Base-by-base conservation (phyloP, 2,329 filamentous ascomycete species). In the Pestalotiopsis sp. region DNA sequence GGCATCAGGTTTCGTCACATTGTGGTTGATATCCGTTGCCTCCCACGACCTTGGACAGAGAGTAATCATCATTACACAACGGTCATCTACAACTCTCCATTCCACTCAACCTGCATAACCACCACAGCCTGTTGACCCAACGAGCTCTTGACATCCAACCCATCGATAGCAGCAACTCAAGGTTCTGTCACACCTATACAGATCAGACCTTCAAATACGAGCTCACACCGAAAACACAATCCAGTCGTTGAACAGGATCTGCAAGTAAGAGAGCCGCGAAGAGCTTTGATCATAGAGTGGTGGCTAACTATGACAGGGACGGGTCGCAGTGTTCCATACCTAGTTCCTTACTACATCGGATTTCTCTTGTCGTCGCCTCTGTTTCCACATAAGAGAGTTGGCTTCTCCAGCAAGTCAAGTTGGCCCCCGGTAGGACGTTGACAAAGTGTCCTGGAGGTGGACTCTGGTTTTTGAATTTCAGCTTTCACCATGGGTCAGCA, bases 1-100 rank as follows among this genome's bases (percentile, higher is more conserved):
- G 76, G 76, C 76, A 76, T 74, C 69, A 68, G 3, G 67, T 69
- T 67, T 63, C 69, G 67, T 70, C 68, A 70, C 71, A 68, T 68
- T 49, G 67, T 39, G 67, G 55, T 66, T 65, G 64, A 23, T 23
- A n/a, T 17, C 7, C 6, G 31, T 36, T 36, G 31, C 31, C 38
- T 64, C 49, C 31, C 63, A 65, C 61, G 61, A 27, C 45, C 27
- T 55, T 45, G 31, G 36, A 7, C 31, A 65, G 25, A 5, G n/a
- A 4, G 69, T 67, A 64, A 66, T 27, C 45, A 67, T 69, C 58
- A 65, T 65, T 57, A 23, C 41, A 65, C 39, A 17, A 25, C 49
- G 13, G 17, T 36, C 39, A 38, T 31, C 45, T 52, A 23, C 31
- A 11, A 27, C 27, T 38, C 45, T 57, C 17, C 14, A 55, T 23